Base-by-base conservation (phyloP, 352 stramenopile species). In the Phytopythium cucurbitacearum region DNA sequence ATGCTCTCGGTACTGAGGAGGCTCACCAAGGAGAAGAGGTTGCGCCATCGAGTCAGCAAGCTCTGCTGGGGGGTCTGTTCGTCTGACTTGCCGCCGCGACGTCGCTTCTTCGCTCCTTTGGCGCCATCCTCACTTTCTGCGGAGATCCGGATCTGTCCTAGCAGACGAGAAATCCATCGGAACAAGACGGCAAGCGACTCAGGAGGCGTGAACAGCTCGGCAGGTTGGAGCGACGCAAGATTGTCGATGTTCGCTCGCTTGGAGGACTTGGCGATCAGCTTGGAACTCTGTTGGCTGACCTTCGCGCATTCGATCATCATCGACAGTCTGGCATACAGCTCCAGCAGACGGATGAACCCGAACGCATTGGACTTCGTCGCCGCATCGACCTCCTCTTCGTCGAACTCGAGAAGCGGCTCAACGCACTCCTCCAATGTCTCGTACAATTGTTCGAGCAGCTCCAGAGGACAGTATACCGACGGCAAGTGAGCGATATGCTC, bases 241-340 rank as follows among this genome's bases (percentile, higher is more conserved):
- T 79, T 71, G 8, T 75, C 67, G 10, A 72, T 69, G 41, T 68
- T 65, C 37, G 72, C 68, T 16, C 58, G 61, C 36, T 76, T 80
- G 3, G 65, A 47, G 28, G 52, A 62, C 53, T 83, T 87, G 35
- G 73, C 62, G 15, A 69, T 55, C 4, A 91, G 57, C 46, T 70
- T 56, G 1, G 72, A 69, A 9, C 74, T 79, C 48, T 75, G 64
- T 12, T 85, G 63, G 12, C 53, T 76, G 5, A 89, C 78, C 33
- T 71, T 66, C 0, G 69, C 63, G 21, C 65, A 84, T 51, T 87
- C 74, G 8, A 67, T 55, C 52, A 85, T 71, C 40, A 89, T 51
- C 1, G 73, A 47, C 9, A 89, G 62, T 47, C 87, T 87, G 7
- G 68, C 75, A 51, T 90, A 89, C 5, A 91, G 70, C 53, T 91